These are phyloP conservation scores for Cadophora sp. DNA, from an alignment of 2,329 filamentous ascomycete genomes.

Conservation along the genomic window DNA sequence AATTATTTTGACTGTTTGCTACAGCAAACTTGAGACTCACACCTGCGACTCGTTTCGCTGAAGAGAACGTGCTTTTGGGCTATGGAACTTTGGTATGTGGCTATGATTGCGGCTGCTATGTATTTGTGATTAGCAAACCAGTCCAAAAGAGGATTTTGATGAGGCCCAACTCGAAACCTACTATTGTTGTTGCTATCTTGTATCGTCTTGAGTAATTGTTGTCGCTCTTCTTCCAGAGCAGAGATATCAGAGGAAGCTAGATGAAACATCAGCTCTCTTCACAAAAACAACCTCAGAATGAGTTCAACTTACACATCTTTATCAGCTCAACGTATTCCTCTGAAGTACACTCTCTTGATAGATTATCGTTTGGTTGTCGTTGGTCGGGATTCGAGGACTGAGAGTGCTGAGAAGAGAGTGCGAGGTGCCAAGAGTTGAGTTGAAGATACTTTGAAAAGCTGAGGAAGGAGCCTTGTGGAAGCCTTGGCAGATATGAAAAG, in stretches of 20 bases:
- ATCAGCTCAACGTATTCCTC: background rate
- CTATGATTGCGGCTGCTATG: background rate
- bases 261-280: background rate
- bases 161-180: background rate
- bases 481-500: background rate
- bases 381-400: background rate
- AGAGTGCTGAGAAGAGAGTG: background rate
- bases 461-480: background rate
- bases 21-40: too few species aligned
- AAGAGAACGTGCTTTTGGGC: background rate
- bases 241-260: background rate
- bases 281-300: background rate
- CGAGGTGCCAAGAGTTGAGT: background rate
- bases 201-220: background rate
- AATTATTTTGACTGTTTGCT: background rate
- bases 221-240: background rate
- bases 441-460: background rate
- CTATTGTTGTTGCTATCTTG: background rate
- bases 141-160: accelerated
- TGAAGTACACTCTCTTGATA: background rate
- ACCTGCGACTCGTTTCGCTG: background rate
- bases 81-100: background rate
- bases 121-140: background rate
- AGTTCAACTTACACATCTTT: background rate
- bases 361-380: background rate